Evolutionary conservation across 306 rosid species (phyloP), one percentile per base, ranked within the genome.

Genomic region (Cucumis cinereus): DNA sequence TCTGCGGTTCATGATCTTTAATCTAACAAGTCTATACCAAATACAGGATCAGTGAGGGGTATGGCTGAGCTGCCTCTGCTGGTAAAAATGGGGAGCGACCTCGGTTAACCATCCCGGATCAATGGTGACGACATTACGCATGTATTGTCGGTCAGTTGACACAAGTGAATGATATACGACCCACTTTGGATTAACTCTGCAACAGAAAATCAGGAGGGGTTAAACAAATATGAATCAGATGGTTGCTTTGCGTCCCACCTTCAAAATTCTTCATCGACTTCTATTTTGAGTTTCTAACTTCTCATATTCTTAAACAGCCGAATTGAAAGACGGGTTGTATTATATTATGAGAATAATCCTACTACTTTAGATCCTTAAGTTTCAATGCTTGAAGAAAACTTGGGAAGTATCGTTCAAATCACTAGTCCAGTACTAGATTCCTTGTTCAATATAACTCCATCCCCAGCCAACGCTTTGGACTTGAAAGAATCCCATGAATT

Each of bases 121-220:
- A 22, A 93, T 84, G 54, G 93, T 74, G 77, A 86, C 84, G 43
- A 93, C 96, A 78, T 93, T 93, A 26, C 98, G 94, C 94, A 91
- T 87, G 84, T 93, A 93, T 61, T 91, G 97, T 57, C 87, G 77
- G 74, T 93, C 97, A 28, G 98, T 93, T 30, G 94, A 93, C 62
- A 93, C 96, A 10, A 91, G 87, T 53, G 96, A 83, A 79, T 81
- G 88, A 87, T 81, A 93, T 60, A 91, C 50, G 50, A 93, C 89
- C 97, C 97, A 93, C 86, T 91, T 93, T 20, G 98, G 98, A 85
- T 90, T 93, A 30, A 93, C 96, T 82, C 98, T 93, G 91, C 86
- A 84, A 45, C 43, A 76, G 57, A 57, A 15, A 43, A 73, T 3
- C 33, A 74, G 19, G 26, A 26, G 2, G 4, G 22, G 55, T 35